phyloP scores from a whole-genome alignment of 2,329 filamentous ascomycete genomes.

The Colletotrichum navitas region DNA sequence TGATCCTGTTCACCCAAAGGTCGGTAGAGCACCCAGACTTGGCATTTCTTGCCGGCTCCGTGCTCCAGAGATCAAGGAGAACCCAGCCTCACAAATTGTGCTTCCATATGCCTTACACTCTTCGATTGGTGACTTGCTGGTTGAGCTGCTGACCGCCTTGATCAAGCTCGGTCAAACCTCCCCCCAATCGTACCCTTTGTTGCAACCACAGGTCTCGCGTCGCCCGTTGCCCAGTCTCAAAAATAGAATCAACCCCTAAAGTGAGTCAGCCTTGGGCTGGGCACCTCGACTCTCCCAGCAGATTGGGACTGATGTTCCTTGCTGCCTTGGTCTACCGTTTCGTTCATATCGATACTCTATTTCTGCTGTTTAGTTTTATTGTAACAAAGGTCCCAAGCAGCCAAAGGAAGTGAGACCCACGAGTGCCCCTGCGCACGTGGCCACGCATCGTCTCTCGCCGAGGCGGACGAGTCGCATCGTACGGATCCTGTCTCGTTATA shows the following conservation, averaged over 20 bases:
- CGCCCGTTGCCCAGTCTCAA: conserved; percentile 13
- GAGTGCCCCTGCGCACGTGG: not conserved
- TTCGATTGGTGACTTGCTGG: not conserved
- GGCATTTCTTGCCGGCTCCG: not conserved
- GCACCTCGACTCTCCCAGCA: conserved; percentile 1
- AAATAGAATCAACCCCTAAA: not conserved
- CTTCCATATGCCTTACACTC: not conserved
- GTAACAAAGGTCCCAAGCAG: not conserved
- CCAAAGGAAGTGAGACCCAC: not conserved
- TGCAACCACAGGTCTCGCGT: conserved; percentile 17
- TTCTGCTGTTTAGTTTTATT: not conserved
- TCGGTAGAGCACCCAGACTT: not conserved
- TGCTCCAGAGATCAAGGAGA: not conserved
- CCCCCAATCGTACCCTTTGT: not conserved
- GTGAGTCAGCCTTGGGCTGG: not conserved
- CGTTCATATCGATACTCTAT: not conserved
- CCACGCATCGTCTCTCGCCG: not conserved
- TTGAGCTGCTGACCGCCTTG: conserved; percentile 1
- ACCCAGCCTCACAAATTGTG: conserved; percentile 1
- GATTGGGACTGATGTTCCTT: not conserved
- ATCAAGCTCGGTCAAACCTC: not conserved
- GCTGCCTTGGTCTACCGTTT: not conserved
- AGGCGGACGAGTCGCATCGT: conserved; percentile 1
- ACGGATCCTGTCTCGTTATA: not conserved
- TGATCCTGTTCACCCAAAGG: not conserved